Percentiles rank a stretch among this genome's conserved stretches.
These are phyloP conservation scores for Cladosporium sp. DNA, from an alignment of 2,329 filamentous ascomycete genomes.

Conservation along the genomic window DNA sequence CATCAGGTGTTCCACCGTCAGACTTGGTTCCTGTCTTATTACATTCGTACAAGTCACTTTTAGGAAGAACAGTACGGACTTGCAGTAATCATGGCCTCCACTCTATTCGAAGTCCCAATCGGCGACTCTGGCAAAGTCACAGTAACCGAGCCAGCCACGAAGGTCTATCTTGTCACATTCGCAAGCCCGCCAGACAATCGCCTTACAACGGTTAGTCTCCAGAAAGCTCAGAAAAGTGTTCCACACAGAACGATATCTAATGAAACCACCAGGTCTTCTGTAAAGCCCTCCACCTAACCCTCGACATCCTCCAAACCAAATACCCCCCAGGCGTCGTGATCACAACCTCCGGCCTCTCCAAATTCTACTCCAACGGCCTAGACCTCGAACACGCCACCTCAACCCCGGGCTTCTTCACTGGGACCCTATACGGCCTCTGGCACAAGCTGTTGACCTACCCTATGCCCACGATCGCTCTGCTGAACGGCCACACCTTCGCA, in stretches of 20 bases:
- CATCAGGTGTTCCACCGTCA: background rate
- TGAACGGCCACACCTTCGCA: conserved; percentile 79
- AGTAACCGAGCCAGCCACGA: conserved; percentile 56
- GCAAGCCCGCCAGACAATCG: conserved; percentile 71
- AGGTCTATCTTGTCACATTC: conserved; percentile 70
- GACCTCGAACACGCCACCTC: conserved; percentile 64
- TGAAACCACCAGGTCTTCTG: conserved; percentile 50
- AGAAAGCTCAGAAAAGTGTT: background rate
- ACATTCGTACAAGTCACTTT: background rate
- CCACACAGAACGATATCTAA: background rate
- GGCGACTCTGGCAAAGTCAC: conserved; percentile 46
- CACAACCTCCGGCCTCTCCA: conserved; percentile 69
- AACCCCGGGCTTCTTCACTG: conserved; percentile 57
- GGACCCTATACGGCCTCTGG: conserved; percentile 62
- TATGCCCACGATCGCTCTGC: conserved; percentile 75
- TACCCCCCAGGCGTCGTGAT: conserved; percentile 69
- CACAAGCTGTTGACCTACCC: conserved; percentile 65
- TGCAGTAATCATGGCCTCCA: background rate
- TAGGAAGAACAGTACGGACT: background rate
- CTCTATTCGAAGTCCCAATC: conserved; percentile 30
- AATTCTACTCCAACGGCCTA: conserved; percentile 83
- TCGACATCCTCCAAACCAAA: conserved; percentile 69
- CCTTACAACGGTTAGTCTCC: conserved; percentile 52
- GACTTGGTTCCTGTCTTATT: no score
- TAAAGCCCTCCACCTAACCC: conserved; percentile 61